Evolutionary conservation across 441 rosid species (phyloP).

Genomic region (Pelargonium australe): DNA sequence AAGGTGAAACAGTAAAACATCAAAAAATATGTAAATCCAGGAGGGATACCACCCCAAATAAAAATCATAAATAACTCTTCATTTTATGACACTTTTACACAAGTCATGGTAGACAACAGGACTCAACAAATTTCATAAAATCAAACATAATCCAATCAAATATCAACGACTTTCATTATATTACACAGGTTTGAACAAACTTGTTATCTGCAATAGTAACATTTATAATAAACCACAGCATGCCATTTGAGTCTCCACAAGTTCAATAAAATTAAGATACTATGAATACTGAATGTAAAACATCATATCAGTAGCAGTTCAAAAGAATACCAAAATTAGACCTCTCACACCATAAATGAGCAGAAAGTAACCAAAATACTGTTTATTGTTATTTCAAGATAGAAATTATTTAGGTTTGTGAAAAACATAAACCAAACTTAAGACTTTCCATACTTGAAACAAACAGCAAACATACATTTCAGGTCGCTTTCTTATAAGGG

Average conservation of each 20-base stretch:
- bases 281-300: not conserved
- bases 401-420: not conserved
- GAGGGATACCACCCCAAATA: not conserved
- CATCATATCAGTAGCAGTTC: not conserved
- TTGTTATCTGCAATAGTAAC: constrained; percentile 2
- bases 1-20: constrained; percentile 15
- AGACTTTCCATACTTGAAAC: not conserved
- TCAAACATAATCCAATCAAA: not conserved
- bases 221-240: not conserved
- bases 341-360: constrained; percentile 1
- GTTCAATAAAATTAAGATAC: not conserved
- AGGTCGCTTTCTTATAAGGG: not conserved
- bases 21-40: not conserved
- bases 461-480: not conserved
- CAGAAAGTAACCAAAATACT: not conserved
- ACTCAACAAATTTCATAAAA: not conserved
- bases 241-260: not conserved
- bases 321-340: not conserved
- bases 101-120: not conserved
- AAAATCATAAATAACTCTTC: not conserved
- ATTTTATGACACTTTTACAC: constrained; percentile 4
- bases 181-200: not conserved
- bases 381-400: not conserved
- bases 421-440: not conserved
- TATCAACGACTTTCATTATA: not conserved